Evolutionary conservation across 2,329 filamentous ascomycete species (phyloP), one percentile per base, ranked within the genome.

Genomic region (Penicillium sp.): DNA sequence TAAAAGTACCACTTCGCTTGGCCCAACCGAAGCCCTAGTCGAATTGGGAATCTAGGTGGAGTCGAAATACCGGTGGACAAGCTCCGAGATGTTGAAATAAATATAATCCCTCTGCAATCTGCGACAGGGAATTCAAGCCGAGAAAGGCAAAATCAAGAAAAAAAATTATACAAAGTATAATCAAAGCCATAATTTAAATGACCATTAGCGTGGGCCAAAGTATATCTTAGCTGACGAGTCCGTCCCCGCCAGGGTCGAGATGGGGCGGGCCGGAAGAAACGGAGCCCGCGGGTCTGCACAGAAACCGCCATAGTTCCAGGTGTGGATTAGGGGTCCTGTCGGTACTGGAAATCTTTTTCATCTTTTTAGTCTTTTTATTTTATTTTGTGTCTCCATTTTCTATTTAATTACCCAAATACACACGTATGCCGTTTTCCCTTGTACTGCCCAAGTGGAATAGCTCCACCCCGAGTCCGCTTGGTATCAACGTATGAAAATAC

Each of bases 1-100:
- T 29, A 51, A 45, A 59, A 56, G 56, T 33, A 50, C 37, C 47
- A 35, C 27, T 51, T 64, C 62, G 60, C 60, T 64, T 63, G 56
- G 49, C 45, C 54, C 49, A 62, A 50, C 64, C 60, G 64, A 64
- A 65, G 59, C 65, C 65, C 63, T 67, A 65, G 62, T 61, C 51
- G 50, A 39, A 49, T 31, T 13, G 44, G 16, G 21, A 37, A 47
- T 26, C 6, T 13, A 43, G 29, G 39, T 35, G 35, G 9, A 39
- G 35, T 19, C 35, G 35, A 8, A 37, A 9, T 19, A 19, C 19
- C 19, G 39, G 39, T 42, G 19, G 19, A 42, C 19, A 22, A 42
- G 9, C 39, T 42, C 19, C 39, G 39, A 42, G 5, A 42, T 42
- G 9, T 21, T 22, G 22, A 31, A 29, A 24, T 10, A 35, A 49